Evolutionary conservation across 129 eudicot species (phyloP).

Genomic region (Flaveria bidentis): DNA sequence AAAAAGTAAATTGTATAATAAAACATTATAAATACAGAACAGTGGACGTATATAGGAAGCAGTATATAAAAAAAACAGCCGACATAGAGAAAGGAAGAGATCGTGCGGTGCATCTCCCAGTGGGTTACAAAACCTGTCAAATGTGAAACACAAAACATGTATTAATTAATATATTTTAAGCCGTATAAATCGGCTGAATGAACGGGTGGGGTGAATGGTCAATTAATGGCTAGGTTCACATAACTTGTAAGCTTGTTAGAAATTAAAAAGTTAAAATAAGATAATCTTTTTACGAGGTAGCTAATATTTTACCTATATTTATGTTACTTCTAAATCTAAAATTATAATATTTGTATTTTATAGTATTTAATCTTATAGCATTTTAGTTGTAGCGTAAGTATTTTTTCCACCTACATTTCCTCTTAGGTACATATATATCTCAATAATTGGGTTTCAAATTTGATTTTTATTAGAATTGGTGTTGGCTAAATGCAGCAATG

Average conservation of each 20-base stretch:
- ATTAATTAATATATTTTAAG: conserved; percentile 7
- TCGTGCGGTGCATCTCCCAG: conserved; percentile 45
- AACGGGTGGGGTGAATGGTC: conserved; percentile 36
- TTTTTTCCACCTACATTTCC: too few species aligned
- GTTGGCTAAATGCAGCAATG: too few species aligned
- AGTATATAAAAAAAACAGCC: conserved; percentile 23
- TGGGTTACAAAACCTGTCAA: conserved; percentile 23
- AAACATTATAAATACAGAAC: neutral
- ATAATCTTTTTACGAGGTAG: neutral
- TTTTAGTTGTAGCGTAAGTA: too few species aligned
- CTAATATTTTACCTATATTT: too few species aligned
- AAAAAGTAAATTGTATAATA: neutral
- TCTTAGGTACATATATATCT: too few species aligned
- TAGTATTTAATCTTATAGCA: too few species aligned
- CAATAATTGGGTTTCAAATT: too few species aligned
- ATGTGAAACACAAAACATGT: conserved; percentile 26
- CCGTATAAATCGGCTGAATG: conserved; percentile 47
- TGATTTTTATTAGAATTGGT: too few species aligned
- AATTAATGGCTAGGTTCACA: conserved; percentile 54
- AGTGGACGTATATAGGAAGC: neutral
- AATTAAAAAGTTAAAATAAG: neutral
- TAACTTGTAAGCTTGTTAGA: conserved; percentile 22
- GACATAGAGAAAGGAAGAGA: conserved; percentile 33
- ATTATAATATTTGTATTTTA: too few species aligned
- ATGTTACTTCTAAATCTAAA: too few species aligned